A percentile compares a stretch with the other conserved stretches of the same genome.
phyloP scores from a whole-genome alignment of 169 alveolate species.

The Eimeria necatrix region DNA sequence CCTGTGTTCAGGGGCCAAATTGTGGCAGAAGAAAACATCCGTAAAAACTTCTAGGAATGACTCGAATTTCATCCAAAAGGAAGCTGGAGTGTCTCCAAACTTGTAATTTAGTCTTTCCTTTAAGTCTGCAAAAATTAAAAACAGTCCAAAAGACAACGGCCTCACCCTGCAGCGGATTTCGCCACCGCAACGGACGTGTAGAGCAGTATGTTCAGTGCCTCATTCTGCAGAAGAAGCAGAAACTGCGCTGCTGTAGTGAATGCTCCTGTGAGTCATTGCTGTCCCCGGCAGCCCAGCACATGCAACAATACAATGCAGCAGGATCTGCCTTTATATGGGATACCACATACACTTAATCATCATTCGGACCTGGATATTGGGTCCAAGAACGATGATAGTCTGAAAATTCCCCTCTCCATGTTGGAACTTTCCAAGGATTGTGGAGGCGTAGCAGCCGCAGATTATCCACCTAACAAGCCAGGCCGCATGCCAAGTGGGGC shows the following conservation, averaged over 20 bases:
- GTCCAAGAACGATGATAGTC: constrained; percentile 73
- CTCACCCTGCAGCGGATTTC: too few relatives aligned
- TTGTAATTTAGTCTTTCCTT: constrained; percentile 68
- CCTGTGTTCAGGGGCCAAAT: constrained; percentile 4
- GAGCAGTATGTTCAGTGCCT: too few relatives aligned
- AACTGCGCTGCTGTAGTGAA: constrained; percentile 2
- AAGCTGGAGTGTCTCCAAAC: constrained; percentile 63
- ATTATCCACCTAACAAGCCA: constrained; percentile 7
- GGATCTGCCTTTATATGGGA: neutral
- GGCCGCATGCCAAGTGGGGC: neutral
- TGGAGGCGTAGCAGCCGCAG: constrained; percentile 64
- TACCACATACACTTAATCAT: neutral
- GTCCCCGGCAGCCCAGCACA: neutral
- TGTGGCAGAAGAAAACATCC: constrained; percentile 25
- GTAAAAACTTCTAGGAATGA: constrained; percentile 37
- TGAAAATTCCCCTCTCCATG: constrained; percentile 71
- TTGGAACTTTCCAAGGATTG: constrained; percentile 76
- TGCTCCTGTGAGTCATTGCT: neutral
- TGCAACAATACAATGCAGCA: neutral
- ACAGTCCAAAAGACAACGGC: neutral
- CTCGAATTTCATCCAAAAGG: constrained; percentile 71
- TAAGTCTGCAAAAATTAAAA: constrained; percentile 24
- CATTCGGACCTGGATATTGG: constrained; percentile 68
- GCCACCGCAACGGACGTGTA: too few relatives aligned
- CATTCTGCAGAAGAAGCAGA: neutral